Evolutionary conservation across 78 protist species (phyloP).

Genomic region (Parvularia atlantis): DNA sequence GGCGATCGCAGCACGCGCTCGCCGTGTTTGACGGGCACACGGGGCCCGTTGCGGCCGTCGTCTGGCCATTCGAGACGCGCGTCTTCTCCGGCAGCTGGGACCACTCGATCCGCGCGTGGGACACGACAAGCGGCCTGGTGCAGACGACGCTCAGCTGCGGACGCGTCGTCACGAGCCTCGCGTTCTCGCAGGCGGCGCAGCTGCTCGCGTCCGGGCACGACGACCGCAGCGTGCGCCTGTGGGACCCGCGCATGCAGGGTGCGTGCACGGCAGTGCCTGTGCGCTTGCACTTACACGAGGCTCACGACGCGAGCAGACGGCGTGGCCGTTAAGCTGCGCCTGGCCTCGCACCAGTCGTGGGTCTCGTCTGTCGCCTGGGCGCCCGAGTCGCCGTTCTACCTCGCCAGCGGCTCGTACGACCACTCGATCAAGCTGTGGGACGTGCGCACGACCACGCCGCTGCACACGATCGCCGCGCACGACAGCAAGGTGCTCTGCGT

Average conservation of each 20-base stretch:
- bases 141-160: background rate
- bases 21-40: background rate
- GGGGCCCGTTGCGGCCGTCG: background rate
- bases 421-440: background rate
- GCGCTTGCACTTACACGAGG: too few species aligned
- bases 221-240: background rate
- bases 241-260: conserved; percentile 8
- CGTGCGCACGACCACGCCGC: background rate
- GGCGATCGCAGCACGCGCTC: background rate
- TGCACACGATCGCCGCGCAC: background rate
- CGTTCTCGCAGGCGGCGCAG: too few species aligned
- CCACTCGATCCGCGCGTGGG: conserved; percentile 12
- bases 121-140: background rate
- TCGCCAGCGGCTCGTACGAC: background rate
- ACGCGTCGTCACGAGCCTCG: too few species aligned
- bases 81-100: conserved; percentile 7
- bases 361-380: background rate
- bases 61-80: background rate
- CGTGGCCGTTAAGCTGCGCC: background rate
- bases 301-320: background rate
- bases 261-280: background rate
- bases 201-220: background rate
- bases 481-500: too few species aligned
- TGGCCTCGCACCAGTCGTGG: background rate
- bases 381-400: background rate